Conservation (phyloP, 2,329 filamentous ascomycete genomes). For the Botrytis deweyae region DNA sequence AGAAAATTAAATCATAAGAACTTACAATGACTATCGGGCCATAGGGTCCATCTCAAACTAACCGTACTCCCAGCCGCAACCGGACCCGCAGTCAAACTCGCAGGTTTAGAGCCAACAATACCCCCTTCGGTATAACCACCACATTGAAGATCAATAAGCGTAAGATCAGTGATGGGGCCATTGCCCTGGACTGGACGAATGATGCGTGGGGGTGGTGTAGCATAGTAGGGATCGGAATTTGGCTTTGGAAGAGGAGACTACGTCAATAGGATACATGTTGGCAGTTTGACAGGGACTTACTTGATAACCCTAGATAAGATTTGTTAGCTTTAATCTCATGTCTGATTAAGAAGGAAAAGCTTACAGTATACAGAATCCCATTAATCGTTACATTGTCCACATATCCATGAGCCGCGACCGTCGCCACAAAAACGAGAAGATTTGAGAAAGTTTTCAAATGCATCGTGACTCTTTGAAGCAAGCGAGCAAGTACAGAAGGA, state of each 20-base stretch:
- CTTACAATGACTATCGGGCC: conserved; percentile 42
- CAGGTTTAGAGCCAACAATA: conserved; percentile 50
- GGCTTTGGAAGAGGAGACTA: conserved; percentile 33
- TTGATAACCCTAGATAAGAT: conserved; percentile 36
- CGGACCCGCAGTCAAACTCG: conserved; percentile 53
- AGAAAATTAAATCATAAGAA: not conserved
- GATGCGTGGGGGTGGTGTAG: conserved; percentile 48
- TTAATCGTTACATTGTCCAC: conserved; percentile 34
- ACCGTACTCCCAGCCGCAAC: conserved; percentile 54
- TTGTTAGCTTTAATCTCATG: not conserved
- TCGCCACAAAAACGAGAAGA: conserved; percentile 24
- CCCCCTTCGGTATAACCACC: conserved; percentile 52
- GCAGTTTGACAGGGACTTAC: conserved; percentile 26
- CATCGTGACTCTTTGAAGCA: conserved; percentile 4
- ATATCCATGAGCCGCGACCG: conserved; percentile 29
- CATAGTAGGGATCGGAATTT: conserved; percentile 46
- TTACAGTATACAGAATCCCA: conserved; percentile 25
- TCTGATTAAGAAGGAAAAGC: accelerated
- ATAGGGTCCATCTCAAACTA: conserved; percentile 54
- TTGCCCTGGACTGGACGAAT: conserved; percentile 59
- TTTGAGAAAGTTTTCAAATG: conserved; percentile 16
- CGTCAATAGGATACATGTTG: not conserved
- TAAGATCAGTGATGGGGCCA: conserved; percentile 56
- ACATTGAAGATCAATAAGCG: conserved; percentile 55
- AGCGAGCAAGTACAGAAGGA: not conserved